Base-by-base conservation (phyloP, 305 asterid genomes). In the Solanum chacoense region DNA sequence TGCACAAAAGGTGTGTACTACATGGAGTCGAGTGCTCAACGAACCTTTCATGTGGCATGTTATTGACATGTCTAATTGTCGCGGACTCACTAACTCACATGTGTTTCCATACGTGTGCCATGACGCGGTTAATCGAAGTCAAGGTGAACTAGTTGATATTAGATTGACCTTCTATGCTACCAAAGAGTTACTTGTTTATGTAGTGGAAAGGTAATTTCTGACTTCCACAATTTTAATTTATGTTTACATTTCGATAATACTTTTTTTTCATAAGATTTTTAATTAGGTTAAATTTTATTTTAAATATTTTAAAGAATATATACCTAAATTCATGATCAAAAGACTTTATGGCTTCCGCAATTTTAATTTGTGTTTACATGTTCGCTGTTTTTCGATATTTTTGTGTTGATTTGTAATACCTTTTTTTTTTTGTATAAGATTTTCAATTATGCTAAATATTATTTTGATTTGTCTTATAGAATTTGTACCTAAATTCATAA, bases 21-120 rank as follows among this genome's bases (percentile, higher is more conserved):
- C n/a, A 10, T 50, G n/a, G 65, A 10, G 89, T 83, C 91, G 90
- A 84, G 89, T 92, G 63, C 91, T 92, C 90, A 76, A 87, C 31
- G 94, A 92, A 31, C 87, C 91, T 13, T n/a, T 87, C 77, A 92
- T 88, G 93, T 93, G 95, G 94, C 91, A 90, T 20, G 85, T 81
- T 67, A 89, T 94, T 59, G 89, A 92, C 84, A 85, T 92, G 92
- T 73, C 88, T 45, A 45, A 37, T 13, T 13, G 67, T 0, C 90
- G 87, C 5, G 83, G 86, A 29, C 45, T 75, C 45, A 28, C 88
- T 11, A n/a, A 36, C 13, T 42, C 81, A 7, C 87, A 88, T n/a
- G 20, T 8, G 26, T 74, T 89, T 4, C 90, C 85, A 37, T 73
- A 11, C 31, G 73, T 90, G 87, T 91, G 93, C 87, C 86, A 75